Percentiles rank a stretch among this genome's conserved stretches.
Conservation (phyloP, 2,329 filamentous ascomycete genomes). For the Lomentospora prolificans region DNA sequence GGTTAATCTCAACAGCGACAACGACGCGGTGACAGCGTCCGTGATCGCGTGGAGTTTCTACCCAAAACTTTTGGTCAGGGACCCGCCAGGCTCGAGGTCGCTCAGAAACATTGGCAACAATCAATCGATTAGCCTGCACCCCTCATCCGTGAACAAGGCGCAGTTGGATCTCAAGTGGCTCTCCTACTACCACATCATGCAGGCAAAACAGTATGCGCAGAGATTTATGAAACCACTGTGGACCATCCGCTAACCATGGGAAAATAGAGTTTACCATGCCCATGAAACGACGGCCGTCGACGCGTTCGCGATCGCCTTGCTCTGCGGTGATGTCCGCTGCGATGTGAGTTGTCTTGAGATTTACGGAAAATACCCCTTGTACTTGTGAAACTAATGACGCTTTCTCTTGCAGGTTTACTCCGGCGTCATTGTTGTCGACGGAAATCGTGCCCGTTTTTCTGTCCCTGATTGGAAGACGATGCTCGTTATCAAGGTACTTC, state of each 20-base stretch:
- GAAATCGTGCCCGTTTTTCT: constrained; percentile 75
- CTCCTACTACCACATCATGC: constrained; percentile 97
- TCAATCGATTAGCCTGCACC: constrained; percentile 77
- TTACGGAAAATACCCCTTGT: too few relatives aligned
- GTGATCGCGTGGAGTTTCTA: constrained; percentile 94
- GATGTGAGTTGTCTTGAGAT: constrained; percentile 59
- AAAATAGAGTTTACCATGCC: constrained; percentile 70
- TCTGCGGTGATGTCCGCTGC: constrained; percentile 83
- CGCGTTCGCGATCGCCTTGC: constrained; percentile 70
- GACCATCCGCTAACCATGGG: neutral
- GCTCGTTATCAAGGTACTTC: constrained; percentile 77
- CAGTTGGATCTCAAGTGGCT: constrained; percentile 64
- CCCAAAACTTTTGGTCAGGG: constrained; percentile 77
- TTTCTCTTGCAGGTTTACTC: constrained; percentile 56
- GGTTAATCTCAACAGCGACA: constrained; percentile 66
- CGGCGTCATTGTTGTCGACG: constrained; percentile 77
- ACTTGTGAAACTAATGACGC: too few relatives aligned
- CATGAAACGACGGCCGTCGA: constrained; percentile 79
- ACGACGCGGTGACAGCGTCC: constrained; percentile 68
- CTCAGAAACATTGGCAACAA: constrained; percentile 91
- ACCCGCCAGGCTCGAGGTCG: constrained; percentile 60
- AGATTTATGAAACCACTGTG: constrained; percentile 5
- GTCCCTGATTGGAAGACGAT: constrained; percentile 84
- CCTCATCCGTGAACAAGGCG: constrained; percentile 79
- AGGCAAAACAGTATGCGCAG: constrained; percentile 60